Evolutionary conservation across 805 yeast species (phyloP).

Genomic region (Candida boidinii): DNA sequence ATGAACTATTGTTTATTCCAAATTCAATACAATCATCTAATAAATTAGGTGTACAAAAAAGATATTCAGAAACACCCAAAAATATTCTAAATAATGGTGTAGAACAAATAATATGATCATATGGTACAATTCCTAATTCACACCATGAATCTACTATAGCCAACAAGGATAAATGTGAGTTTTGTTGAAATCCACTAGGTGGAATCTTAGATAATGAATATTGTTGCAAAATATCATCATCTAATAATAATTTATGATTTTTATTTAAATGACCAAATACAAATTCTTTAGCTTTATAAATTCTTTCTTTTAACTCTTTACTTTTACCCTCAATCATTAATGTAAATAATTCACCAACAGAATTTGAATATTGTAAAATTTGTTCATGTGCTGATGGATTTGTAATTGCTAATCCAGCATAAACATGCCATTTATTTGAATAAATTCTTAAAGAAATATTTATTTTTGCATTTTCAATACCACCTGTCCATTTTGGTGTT

Average conservation of each 20-base stretch:
- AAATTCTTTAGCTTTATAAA: constrained; percentile 56
- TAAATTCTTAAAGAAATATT: constrained; percentile 86
- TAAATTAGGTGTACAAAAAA: constrained; percentile 76
- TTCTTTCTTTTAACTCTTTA: constrained; percentile 48
- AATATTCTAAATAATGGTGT: constrained; percentile 91
- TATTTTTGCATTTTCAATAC: constrained; percentile 91
- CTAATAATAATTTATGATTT: constrained; percentile 55
- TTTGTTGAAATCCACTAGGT: constrained; percentile 62
- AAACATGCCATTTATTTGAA: constrained; percentile 96
- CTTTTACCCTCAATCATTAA: constrained; percentile 67
- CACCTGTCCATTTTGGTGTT: constrained; percentile 79
- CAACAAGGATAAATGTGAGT: constrained; percentile 80
- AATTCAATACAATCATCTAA: constrained; percentile 75
- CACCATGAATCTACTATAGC: constrained; percentile 95
- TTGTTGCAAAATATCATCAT: constrained; percentile 69
- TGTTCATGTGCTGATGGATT: constrained; percentile 93
- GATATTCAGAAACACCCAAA: constrained; percentile 87
- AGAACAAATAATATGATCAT: constrained; percentile 94
- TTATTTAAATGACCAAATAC: constrained; percentile 65
- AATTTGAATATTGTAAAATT: constrained; percentile 79
- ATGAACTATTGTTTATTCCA: constrained; percentile 55
- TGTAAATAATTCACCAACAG: constrained; percentile 75
- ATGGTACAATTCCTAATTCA: constrained; percentile 77
- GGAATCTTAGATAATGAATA: constrained; percentile 71
- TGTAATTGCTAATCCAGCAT: constrained; percentile 94